phyloP scores from a whole-genome alignment of 345 rosid species.

The Streptanthus diversifolius region DNA sequence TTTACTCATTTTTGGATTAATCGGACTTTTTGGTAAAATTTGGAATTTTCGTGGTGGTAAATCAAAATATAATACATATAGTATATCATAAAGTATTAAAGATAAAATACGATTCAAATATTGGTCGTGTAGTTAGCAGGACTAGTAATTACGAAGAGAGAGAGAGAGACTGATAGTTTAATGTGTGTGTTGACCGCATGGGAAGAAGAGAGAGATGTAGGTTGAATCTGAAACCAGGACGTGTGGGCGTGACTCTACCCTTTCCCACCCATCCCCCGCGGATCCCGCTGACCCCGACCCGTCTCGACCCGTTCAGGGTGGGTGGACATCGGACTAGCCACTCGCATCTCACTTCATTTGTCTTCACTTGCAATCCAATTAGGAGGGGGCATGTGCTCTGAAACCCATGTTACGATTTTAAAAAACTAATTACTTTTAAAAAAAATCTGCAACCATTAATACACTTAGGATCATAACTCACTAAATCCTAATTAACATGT shows the following conservation, averaged over 20 bases:
- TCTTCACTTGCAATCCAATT: slow-evolving; percentile 26
- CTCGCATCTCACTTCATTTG: slow-evolving; percentile 27
- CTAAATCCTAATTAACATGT: slow-evolving; percentile 35
- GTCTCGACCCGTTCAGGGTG: slow-evolving; percentile 7
- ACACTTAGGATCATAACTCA: slow-evolving; percentile 29
- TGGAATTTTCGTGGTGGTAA: background rate
- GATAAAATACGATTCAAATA: background rate
- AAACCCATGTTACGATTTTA: slow-evolving; percentile 24
- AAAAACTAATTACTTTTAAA: background rate
- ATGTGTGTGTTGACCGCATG: slow-evolving; percentile 52
- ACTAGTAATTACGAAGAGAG: background rate
- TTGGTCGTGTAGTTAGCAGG: background rate
- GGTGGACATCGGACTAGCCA: slow-evolving; percentile 27
- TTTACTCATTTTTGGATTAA: background rate
- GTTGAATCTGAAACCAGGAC: slow-evolving; percentile 51
- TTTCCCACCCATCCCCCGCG: slow-evolving; percentile 37
- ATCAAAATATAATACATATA: no score
- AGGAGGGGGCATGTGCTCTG: slow-evolving; percentile 32
- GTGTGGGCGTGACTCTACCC: slow-evolving; percentile 54
- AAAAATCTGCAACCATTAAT: slow-evolving; percentile 30
- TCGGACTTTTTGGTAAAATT: background rate
- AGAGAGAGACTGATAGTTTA: background rate
- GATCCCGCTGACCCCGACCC: slow-evolving; percentile 43
- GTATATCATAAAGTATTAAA: background rate
- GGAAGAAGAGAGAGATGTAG: slow-evolving; percentile 41